Base-by-base conservation (phyloP, 768 basidiomycete species). In the Mycena amicta region DNA sequence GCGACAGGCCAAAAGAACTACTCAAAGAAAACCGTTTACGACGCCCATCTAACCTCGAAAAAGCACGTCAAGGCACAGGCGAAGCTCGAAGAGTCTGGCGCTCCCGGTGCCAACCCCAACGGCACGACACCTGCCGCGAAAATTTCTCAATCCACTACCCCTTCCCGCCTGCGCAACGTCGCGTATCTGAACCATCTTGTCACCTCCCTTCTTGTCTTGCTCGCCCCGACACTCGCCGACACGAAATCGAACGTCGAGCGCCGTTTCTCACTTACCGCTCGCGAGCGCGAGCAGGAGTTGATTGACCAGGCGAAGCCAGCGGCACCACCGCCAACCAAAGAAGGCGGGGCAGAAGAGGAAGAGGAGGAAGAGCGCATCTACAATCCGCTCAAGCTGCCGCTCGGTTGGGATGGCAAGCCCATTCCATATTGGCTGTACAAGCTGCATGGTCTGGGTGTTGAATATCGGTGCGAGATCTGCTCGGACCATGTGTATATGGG, bases 371-470 rank as follows among this genome's bases (percentile, higher is more conserved):
- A 95, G 67, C 86, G 93, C 65, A 95, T 99, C 30, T 99, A 98
- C 75, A 99, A 99, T 66, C 97, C 97, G 46, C 84, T 98, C 50
- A 98, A 98, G 75, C 78, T 98, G 40, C 97, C 97, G 15, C 80
- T 98, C 22, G 94, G 94, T 4, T 98, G 95, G 95, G 97, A 99
- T 68, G 95, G 96, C 29, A 98, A 98, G 70, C 97, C 97, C 20
- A 99, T 99, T 67, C 97, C 97, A 30, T 98, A 96, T 70, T 98
- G 95, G 95, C 66, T 99, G 53, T 99, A 95, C 78, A 98, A 98
- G 74, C 77, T 99, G 33, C 97, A 99, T 69, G 97, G 97, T 8
- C 80, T 98, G 33, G 97, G 97, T n/a, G 95, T 97, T 27, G 93
- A 96, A 72, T 99, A 98, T 72, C 85, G 88, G 56, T 99, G 97